A percentile compares a stretch with the other conserved stretches of the same genome.
Conservation (phyloP, 202 grass and related monocot species). For the Alloteropsis angusta region DNA sequence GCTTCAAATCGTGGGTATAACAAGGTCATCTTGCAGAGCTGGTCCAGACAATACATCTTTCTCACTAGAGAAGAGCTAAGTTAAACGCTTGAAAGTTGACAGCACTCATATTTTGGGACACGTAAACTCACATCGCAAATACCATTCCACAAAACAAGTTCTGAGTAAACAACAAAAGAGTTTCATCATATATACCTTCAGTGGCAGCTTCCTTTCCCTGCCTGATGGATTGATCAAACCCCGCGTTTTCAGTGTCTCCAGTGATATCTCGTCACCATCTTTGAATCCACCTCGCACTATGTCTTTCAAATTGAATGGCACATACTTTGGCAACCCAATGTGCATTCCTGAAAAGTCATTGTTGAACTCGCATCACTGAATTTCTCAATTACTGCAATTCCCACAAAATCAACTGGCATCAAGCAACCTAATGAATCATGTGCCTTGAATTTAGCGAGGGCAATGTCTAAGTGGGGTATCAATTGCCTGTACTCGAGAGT, state of each 20-base stretch:
- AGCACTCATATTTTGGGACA: neutral
- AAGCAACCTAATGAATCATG: neutral
- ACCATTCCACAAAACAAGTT: neutral
- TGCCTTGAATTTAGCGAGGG: neutral
- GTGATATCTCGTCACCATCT: conserved; percentile 84
- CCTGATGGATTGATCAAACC: conserved; percentile 92
- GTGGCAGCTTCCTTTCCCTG: conserved; percentile 75
- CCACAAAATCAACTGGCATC: neutral
- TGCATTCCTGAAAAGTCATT: conserved; percentile 68
- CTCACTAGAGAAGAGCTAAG: neutral
- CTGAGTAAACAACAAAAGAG: neutral
- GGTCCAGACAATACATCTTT: neutral
- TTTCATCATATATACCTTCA: conserved; percentile 56
- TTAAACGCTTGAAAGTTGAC: neutral
- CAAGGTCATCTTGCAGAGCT: neutral
- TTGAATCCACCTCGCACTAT: conserved; percentile 66
- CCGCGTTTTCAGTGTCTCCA: conserved; percentile 66
- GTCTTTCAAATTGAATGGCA: conserved; percentile 85
- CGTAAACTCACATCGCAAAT: neutral
- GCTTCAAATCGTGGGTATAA: neutral
- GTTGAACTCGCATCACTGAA: conserved; percentile 11
- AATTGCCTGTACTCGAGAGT: neutral
- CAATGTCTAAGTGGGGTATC: neutral
- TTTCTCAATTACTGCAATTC: neutral
- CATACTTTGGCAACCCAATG: conserved; percentile 79